Evolutionary conservation across 2,329 filamentous ascomycete genomes (phyloP).

Genomic region (Aspergillus chevalieri): DNA sequence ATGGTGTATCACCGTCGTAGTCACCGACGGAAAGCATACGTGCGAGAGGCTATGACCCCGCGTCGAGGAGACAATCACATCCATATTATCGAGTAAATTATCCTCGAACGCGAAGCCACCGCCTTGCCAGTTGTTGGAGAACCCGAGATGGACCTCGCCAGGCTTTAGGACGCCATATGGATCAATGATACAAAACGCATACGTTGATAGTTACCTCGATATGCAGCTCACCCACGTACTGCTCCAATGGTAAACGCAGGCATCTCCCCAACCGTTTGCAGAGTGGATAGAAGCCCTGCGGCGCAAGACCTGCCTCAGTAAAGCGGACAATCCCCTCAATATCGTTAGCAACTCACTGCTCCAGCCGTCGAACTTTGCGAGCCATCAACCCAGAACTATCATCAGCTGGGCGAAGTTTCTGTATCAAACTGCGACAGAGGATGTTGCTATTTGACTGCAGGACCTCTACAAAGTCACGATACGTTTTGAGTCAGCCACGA

Average conservation of each 20-base stretch:
- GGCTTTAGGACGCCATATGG: conserved; percentile 46
- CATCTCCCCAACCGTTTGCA: conserved; percentile 34
- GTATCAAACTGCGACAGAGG: conserved; percentile 31
- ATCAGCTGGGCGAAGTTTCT: conserved; percentile 25
- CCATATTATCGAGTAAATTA: conserved; percentile 40
- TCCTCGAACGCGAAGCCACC: conserved; percentile 33
- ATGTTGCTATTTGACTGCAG: conserved; percentile 26
- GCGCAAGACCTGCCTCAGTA: conserved; percentile 44
- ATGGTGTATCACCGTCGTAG: conserved; percentile 58
- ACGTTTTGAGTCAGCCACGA: conserved; percentile 37
- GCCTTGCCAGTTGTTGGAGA: conserved; percentile 44
- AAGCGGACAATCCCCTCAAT: conserved; percentile 32
- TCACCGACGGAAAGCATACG: conserved; percentile 59
- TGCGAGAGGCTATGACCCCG: conserved; percentile 49
- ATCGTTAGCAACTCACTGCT: conserved; percentile 30
- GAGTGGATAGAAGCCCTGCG: conserved; percentile 36
- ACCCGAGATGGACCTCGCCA: conserved; percentile 51
- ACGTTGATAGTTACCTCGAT: conserved; percentile 48
- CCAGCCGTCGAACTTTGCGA: conserved; percentile 22
- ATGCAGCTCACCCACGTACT: conserved; percentile 41
- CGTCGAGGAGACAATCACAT: conserved; percentile 53
- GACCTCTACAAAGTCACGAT: conserved; percentile 32
- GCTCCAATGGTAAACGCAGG: conserved; percentile 35
- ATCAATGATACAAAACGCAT: conserved; percentile 53
- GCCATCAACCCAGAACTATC: conserved; percentile 13